These are phyloP conservation scores for Zanthoxylum bungeanum DNA, from an alignment of 345 rosid genomes.

Conservation along the genomic window DNA sequence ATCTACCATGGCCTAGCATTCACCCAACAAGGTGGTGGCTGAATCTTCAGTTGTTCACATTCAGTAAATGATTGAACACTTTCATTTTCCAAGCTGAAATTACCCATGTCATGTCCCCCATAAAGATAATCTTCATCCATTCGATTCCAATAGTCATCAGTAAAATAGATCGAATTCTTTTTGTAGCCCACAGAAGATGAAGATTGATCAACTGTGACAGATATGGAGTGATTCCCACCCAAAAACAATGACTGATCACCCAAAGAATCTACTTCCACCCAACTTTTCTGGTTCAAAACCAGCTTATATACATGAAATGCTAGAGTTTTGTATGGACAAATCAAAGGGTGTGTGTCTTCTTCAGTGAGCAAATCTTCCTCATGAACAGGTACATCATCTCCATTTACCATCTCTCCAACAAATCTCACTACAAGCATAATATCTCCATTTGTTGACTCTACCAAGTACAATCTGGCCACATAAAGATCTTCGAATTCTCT, in stretches of 20 bases:
- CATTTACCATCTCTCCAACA: conserved; percentile 18
- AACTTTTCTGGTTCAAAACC: conserved; percentile 2
- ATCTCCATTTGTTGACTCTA: conserved; percentile 11
- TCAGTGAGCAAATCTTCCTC: conserved; percentile 14
- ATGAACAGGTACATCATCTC: background rate
- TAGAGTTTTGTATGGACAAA: conserved; percentile 13
- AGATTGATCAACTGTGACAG: background rate
- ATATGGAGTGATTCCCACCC: conserved; percentile 17
- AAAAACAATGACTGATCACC: conserved; percentile 3
- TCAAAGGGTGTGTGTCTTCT: conserved; percentile 14
- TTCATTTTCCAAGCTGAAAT: conserved; percentile 3
- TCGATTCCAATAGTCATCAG: conserved; percentile 12
- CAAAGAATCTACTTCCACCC: conserved; percentile 5
- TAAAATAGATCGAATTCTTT: conserved; percentile 16
- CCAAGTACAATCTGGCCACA: conserved; percentile 4
- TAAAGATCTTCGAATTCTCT: background rate
- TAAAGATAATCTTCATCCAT: conserved; percentile 13
- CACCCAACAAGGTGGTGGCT: conserved; percentile 14
- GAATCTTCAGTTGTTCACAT: background rate
- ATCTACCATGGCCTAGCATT: background rate
- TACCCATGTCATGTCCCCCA: conserved; percentile 14
- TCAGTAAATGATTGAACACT: background rate
- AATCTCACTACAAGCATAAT: conserved; percentile 15
- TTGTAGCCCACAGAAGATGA: background rate
- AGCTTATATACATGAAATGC: conserved; percentile 12